These are phyloP conservation scores for Ogataea ramenticola DNA, from an alignment of 805 yeast genomes.

Conservation along the genomic window DNA sequence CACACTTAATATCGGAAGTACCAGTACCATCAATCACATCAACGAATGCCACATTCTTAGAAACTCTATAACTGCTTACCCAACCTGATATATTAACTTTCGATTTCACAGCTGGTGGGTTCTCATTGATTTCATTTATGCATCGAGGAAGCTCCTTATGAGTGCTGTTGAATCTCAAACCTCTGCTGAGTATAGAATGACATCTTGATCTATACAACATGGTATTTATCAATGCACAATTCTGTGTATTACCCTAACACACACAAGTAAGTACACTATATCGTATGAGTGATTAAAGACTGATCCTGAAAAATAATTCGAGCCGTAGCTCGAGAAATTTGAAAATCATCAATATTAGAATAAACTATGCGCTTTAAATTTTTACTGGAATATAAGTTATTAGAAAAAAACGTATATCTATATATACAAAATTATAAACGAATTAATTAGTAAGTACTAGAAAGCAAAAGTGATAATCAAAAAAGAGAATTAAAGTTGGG, in stretches of 20 bases:
- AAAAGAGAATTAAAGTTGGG: neutral
- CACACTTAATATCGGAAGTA: conserved; percentile 45
- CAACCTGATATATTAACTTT: conserved; percentile 56
- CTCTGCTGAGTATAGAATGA: neutral
- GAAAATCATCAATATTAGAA: no score
- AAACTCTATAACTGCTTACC: conserved; percentile 62
- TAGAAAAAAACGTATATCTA: neutral
- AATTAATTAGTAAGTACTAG: no score
- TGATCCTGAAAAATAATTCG: no score
- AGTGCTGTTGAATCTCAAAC: conserved; percentile 2
- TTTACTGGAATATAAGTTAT: no score
- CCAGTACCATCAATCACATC: conserved; percentile 78
- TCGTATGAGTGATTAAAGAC: no score
- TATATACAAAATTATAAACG: neutral
- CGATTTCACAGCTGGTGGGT: conserved; percentile 31
- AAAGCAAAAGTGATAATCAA: neutral
- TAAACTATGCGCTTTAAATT: no score
- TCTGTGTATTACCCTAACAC: no score
- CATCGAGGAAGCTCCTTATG: conserved; percentile 15
- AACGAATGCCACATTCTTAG: conserved; percentile 74
- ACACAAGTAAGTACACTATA: no score
- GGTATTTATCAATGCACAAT: no score
- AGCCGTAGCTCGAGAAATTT: no score
- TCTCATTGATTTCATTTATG: conserved; percentile 19
- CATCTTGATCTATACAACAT: neutral